Evolutionary conservation across 2,329 filamentous ascomycete genomes (phyloP), one percentile per base, ranked within the genome.

Genomic region (Colletotrichum lindemuthianum): DNA sequence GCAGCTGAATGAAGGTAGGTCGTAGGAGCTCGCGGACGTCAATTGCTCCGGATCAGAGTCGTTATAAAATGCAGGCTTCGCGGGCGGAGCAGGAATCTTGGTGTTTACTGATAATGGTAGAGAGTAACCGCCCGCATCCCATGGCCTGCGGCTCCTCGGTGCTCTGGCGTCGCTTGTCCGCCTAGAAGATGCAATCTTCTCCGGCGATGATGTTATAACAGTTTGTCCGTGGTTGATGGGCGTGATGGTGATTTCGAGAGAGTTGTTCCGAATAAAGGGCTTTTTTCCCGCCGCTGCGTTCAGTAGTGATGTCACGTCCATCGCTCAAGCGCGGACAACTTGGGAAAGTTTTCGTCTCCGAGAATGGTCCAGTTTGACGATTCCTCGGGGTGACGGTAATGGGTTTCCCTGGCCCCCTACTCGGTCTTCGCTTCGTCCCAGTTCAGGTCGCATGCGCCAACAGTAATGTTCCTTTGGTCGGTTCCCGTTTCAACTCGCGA

Each of bases 81-180:
- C 52, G 41, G 64, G 43, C 36, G 66, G 48, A 40, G 68, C n/a
- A 68, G 68, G 52, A 43, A 72, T 67, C 65, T 79, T 81, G 16
- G 74, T 73, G 50, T 82, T 78, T 57, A 78, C 66, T 11, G 77
- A 75, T 47, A 79, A 71, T 5, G 82, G 79, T 24, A 85, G 74
- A 32, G 80, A 81, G 66, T 82, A 85, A 45, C 82, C 82, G 39
- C 78, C 79, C 15, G 79, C 83, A 64, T 83, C 80, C 84, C 84
- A 86, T 56, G 83, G 83, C 43, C 76, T 84, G 59, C 82, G 79
- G 65, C 71, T 78, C 54, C 67, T 60, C 44, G 67, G 52, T 56
- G 56, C 49, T 55, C 56, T 24, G 9, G 36, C 34, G 60, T 68
- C 59, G 64, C 59, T 68, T 41, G 64, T 60, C 55, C 64, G 53